These are phyloP conservation scores for Hymenoscyphus occultus DNA, from an alignment of 2,329 filamentous ascomycete species.

Conservation along the genomic window DNA sequence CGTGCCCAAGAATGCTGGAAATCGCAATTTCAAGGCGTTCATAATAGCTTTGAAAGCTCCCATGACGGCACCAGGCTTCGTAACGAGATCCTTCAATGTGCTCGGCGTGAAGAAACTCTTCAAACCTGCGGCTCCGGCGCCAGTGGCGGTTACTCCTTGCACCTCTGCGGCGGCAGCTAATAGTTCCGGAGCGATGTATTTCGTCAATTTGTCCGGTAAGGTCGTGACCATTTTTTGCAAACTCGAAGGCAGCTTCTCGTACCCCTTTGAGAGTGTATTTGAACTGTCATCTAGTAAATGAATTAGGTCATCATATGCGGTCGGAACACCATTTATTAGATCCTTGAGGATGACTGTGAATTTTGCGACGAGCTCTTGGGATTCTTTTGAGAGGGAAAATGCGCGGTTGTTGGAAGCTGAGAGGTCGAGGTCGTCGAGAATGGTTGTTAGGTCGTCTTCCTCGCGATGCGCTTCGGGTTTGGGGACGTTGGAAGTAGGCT, in stretches of 20 bases:
- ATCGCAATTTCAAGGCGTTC: conserved; percentile 79
- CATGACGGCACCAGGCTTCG: conserved; percentile 82
- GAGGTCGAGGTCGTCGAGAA: conserved; percentile 83
- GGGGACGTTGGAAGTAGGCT: conserved; percentile 39
- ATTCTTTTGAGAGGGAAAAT: conserved; percentile 80
- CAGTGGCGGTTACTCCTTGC: conserved; percentile 41
- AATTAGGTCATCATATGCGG: conserved; percentile 85
- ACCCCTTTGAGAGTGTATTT: conserved; percentile 56
- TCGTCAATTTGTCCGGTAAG: conserved; percentile 77
- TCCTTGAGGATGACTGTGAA: conserved; percentile 94
- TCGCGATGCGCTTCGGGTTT: conserved; percentile 48
- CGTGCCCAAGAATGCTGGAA: conserved; percentile 86
- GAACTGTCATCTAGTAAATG: conserved; percentile 59
- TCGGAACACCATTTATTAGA: conserved; percentile 86
- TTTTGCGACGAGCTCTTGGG: conserved; percentile 72
- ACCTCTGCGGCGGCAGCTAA: conserved; percentile 76
- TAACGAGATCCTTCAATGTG: conserved; percentile 74
- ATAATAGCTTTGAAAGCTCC: conserved; percentile 87
- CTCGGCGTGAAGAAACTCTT: conserved; percentile 68
- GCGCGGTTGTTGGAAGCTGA: conserved; percentile 81
- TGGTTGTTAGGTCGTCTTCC: conserved; percentile 68
- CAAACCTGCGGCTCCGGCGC: conserved; percentile 47
- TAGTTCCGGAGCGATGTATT: conserved; percentile 74
- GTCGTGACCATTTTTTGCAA: conserved; percentile 84
- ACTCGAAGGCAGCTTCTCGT: conserved; percentile 69